phyloP scores from a whole-genome alignment of 305 asterid genomes.

The Withania somnifera region DNA sequence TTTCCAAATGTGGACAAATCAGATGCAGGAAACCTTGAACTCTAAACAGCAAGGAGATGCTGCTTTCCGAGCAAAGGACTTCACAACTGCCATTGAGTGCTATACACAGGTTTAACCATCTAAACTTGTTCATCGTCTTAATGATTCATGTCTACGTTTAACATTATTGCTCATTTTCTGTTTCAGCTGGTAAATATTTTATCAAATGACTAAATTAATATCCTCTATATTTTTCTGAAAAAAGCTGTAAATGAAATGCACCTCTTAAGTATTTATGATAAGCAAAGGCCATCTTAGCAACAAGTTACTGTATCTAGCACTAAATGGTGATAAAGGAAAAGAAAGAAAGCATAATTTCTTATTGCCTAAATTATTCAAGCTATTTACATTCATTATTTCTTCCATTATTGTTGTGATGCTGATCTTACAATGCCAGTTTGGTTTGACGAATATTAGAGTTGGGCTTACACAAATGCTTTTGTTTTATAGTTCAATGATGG shows the following conservation, averaged over 20 bases:
- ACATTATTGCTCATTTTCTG: neutral
- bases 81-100: slow-evolving; percentile 41
- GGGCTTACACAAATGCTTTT: neutral
- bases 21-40: slow-evolving; percentile 64
- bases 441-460: neutral
- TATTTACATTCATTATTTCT: neutral
- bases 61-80: slow-evolving; percentile 58
- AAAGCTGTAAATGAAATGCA: neutral
- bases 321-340: neutral
- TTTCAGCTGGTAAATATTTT: neutral
- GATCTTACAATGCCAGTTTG: neutral
- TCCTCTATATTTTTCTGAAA: neutral
- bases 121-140: neutral
- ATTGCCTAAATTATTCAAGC: neutral
- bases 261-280: neutral
- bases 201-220: neutral
- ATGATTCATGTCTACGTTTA: neutral
- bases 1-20: slow-evolving; percentile 64
- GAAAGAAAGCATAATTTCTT: neutral
- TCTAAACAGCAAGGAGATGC: slow-evolving; percentile 60
- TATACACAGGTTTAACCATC: slow-evolving; percentile 41
- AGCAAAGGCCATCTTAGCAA: neutral
- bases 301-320: neutral
- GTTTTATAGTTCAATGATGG: slow-evolving; percentile 59
- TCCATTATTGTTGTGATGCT: neutral